Evolutionary conservation across 2,329 filamentous ascomycete genomes (phyloP), one percentile per base, ranked within the genome.

Genomic region (Fusarium phyllophilum): DNA sequence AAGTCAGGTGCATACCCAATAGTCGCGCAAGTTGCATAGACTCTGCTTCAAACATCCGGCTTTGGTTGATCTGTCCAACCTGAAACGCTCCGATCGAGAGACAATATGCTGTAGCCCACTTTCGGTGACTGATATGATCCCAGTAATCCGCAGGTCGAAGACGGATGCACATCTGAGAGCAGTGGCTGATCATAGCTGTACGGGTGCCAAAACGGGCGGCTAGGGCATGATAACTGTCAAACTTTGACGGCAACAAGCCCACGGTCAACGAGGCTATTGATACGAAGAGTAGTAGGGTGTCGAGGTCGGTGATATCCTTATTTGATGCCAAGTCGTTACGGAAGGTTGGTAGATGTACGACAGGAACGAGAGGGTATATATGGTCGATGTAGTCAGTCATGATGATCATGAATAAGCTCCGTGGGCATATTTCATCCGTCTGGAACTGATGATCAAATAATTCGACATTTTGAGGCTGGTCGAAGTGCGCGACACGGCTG

Each of bases 121-220:
- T 64, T 1, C 57, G 44, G 20, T 64, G 62, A 22, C 56, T 64
- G 38, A 64, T 51, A n/a, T 61, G 56, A n/a, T 64, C 62, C 62
- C 62, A 64, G 15, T 64, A 64, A 17, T 62, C 56, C 8, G 42
- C 60, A 3, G 52, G 60, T 2, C 60, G 56, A 33, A 62, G 56
- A 3, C 62, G 44, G 0, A 62, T 17, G n/a, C 56, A 51, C 56
- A 49, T 64, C 14, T 61, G 62, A 5, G 36, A 49, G 44, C 62
- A 64, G 10, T 51, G 38, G 3, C 45, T 62, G 1, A 62, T 62
- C 62, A 10, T 64, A 0, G 31, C 62, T 3, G 62, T 64, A 2
- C 62, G 45, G 0, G 62, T 62, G 4, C 45, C 38, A 2, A 62
- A 64, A 0, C 31, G 62, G 8, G 44, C 6, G 4, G 57, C 56